phyloP scores from a whole-genome alignment of 2,329 filamentous ascomycete genomes.

The Fusarium foetens region DNA sequence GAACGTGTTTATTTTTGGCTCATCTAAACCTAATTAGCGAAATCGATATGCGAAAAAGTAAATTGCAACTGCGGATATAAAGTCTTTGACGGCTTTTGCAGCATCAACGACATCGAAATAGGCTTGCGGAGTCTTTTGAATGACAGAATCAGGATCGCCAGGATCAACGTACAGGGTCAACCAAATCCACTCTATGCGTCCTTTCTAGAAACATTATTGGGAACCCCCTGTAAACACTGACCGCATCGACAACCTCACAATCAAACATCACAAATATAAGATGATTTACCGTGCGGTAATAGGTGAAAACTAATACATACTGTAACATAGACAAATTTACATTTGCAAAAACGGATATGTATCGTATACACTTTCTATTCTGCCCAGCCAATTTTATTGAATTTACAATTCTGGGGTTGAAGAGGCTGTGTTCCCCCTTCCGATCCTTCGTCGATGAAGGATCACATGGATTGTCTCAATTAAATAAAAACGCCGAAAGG shows the following conservation, averaged over 20 bases:
- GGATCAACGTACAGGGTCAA: background rate
- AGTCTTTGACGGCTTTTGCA: background rate
- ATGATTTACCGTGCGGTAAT: background rate
- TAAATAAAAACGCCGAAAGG: slow-evolving; percentile 13
- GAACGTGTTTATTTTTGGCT: slow-evolving; percentile 33
- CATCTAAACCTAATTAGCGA: slow-evolving; percentile 1
- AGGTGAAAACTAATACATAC: background rate
- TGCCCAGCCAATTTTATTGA: background rate
- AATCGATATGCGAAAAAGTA: background rate
- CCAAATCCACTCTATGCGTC: background rate
- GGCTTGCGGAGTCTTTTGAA: background rate
- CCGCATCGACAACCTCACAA: background rate
- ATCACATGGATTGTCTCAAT: slow-evolving; percentile 29
- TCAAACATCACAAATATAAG: background rate
- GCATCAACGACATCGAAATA: background rate
- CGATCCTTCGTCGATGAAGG: slow-evolving; percentile 18
- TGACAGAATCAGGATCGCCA: background rate
- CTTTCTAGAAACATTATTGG: slow-evolving; percentile 19
- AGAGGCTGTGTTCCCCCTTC: slow-evolving; percentile 15
- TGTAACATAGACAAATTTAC: background rate
- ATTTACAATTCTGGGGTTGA: background rate
- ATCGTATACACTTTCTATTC: background rate
- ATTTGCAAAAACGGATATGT: background rate
- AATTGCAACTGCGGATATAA: background rate
- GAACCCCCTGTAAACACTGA: background rate